phyloP scores from a whole-genome alignment of 1,139 yeast genomes.

The Scheffersomyces titani region DNA sequence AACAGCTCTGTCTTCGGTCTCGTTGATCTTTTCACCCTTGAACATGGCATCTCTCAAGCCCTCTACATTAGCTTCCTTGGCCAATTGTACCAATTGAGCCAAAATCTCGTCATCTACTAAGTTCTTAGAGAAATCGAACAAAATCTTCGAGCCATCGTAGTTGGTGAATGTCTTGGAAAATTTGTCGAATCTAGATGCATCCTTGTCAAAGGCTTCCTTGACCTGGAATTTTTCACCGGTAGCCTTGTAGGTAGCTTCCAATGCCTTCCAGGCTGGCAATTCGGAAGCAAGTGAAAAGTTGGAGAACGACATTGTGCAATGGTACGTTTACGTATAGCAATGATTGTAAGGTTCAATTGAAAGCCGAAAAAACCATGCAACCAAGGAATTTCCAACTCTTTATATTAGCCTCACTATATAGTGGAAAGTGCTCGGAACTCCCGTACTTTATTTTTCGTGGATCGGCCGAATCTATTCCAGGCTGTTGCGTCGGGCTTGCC shows the following conservation, averaged over 20 bases:
- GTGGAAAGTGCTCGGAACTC: not conserved
- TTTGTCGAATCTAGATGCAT: conserved; percentile 73
- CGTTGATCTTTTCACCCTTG: conserved; percentile 89
- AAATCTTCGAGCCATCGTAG: conserved; percentile 82
- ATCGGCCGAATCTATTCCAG: not conserved
- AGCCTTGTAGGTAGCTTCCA: conserved; percentile 68
- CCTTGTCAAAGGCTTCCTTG: conserved; percentile 73
- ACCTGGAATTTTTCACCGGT: conserved; percentile 72
- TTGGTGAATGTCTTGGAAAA: conserved; percentile 76
- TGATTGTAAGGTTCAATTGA: not conserved
- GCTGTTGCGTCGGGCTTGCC: not conserved
- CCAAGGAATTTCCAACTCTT: not conserved
- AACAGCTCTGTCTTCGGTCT: conserved; percentile 95
- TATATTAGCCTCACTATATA: not conserved
- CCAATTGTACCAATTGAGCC: conserved; percentile 67
- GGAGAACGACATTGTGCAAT: conserved; percentile 31
- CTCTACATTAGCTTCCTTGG: conserved; percentile 89
- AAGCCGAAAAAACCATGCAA: not conserved
- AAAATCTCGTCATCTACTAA: conserved; percentile 83
- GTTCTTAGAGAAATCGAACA: conserved; percentile 95
- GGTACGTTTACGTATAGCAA: not conserved
- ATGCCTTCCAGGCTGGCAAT: conserved; percentile 80
- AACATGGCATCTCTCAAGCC: conserved; percentile 87
- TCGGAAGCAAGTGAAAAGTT: conserved; percentile 70
- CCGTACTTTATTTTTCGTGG: not conserved